Evolutionary conservation across 1,139 yeast species (phyloP).

Genomic region (Hansenula lynferdii): DNA sequence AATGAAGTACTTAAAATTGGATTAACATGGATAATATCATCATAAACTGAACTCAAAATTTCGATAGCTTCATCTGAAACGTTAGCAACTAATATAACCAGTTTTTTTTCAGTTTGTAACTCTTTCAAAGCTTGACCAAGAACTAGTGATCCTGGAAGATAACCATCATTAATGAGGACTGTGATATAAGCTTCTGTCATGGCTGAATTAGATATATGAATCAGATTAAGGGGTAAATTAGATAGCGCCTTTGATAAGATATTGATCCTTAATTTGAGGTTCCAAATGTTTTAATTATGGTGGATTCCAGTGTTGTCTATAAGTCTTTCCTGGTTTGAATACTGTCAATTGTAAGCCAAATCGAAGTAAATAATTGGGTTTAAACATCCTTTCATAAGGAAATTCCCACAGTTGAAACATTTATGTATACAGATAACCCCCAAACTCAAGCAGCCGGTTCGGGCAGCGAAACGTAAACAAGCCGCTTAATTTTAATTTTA

Average conservation of each 20-base stretch:
- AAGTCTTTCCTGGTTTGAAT: too few species aligned
- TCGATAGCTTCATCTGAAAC: constrained; percentile 16
- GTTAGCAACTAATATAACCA: constrained; percentile 18
- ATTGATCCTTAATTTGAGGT: too few species aligned
- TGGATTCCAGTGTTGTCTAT: too few species aligned
- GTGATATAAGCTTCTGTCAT: constrained; percentile 15
- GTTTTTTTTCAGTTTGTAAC: constrained; percentile 13
- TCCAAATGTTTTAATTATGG: too few species aligned
- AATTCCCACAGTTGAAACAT: too few species aligned
- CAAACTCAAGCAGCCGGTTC: background rate
- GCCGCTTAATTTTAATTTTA: background rate
- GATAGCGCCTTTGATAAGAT: too few species aligned
- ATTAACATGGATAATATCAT: constrained; percentile 28
- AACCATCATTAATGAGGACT: constrained; percentile 23
- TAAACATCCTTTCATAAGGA: too few species aligned
- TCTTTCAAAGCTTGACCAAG: constrained; percentile 40
- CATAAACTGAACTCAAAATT: constrained; percentile 22
- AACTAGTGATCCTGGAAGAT: constrained; percentile 73
- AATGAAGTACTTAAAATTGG: constrained; percentile 24
- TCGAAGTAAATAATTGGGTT: too few species aligned
- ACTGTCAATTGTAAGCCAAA: too few species aligned
- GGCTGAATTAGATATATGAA: too few species aligned
- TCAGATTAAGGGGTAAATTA: too few species aligned
- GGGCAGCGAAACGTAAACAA: background rate
- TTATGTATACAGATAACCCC: too few species aligned